Percentiles rank a stretch among this genome's conserved stretches.
phyloP scores from a whole-genome alignment of 371 early-diverging fungal species.

The Edhazardia aedis region DNA sequence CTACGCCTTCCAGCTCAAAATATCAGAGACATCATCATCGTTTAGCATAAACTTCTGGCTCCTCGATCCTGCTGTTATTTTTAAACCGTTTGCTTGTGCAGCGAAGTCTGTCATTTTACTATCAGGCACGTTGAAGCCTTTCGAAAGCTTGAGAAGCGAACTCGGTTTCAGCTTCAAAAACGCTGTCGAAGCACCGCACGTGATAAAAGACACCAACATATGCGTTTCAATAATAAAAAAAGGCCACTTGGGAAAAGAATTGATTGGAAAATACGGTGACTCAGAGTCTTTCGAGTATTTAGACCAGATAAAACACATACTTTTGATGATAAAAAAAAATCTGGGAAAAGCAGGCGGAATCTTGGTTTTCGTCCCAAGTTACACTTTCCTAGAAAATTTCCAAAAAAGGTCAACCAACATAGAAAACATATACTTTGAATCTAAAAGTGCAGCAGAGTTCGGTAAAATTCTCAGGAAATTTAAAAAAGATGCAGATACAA shows the following conservation, averaged over 20 bases:
- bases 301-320: conserved; percentile 51
- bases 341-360: conserved; percentile 48
- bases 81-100: conserved; percentile 20
- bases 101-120: conserved; percentile 30
- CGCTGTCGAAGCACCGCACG: conserved; percentile 18
- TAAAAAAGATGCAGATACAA: conserved; percentile 32
- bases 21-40: no score
- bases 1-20: no score
- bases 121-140: conserved; percentile 42
- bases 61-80: conserved; percentile 31
- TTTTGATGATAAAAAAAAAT: conserved; percentile 29
- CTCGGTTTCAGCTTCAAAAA: conserved; percentile 5
- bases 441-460: conserved; percentile 49
- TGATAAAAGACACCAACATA: conserved; percentile 13
- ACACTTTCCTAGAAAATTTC: conserved; percentile 45
- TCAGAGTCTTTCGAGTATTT: conserved; percentile 50
- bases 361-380: conserved; percentile 51
- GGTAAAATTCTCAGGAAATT: conserved; percentile 48
- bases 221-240: conserved; percentile 13
- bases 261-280: conserved; percentile 48
- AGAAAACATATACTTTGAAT: not conserved
- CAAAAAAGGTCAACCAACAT: not conserved
- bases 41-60: conserved; percentile 28
- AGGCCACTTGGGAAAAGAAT: conserved; percentile 14
- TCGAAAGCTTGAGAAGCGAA: conserved; percentile 11